phyloP scores from a whole-genome alignment of 805 yeast genomes.

The Teunomyces tritomae region DNA sequence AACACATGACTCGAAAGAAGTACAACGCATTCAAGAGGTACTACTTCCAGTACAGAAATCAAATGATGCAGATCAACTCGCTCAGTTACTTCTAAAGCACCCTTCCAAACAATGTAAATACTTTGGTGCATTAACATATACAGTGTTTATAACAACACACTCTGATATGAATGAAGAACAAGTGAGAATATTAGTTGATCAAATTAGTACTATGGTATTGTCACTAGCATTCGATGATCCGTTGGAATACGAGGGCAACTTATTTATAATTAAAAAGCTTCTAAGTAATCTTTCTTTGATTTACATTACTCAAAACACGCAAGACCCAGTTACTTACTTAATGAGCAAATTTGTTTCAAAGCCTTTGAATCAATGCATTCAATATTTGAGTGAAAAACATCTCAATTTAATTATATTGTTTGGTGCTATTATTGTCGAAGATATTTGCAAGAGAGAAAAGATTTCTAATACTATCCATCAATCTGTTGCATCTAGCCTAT shows the following conservation, averaged over 20 bases:
- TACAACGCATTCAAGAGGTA: constrained; percentile 47
- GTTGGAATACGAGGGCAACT: constrained; percentile 9
- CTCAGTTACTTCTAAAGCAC: constrained; percentile 46
- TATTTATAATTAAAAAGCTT: constrained; percentile 55
- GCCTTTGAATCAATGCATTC: neutral
- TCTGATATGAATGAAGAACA: constrained; percentile 2
- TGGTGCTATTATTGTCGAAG: constrained; percentile 52
- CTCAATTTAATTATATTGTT: constrained; percentile 26
- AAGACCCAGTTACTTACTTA: constrained; percentile 10
- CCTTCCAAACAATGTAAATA: constrained; percentile 54
- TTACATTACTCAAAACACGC: constrained; percentile 36
- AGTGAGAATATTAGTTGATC: constrained; percentile 6
- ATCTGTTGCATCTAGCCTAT: constrained; percentile 33
- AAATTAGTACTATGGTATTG: neutral
- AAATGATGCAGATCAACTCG: constrained; percentile 54
- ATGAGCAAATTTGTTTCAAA: neutral
- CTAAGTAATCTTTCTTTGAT: constrained; percentile 53
- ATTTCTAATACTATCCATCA: constrained; percentile 33
- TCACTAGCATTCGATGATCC: neutral
- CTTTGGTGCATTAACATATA: constrained; percentile 78
- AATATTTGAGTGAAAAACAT: constrained; percentile 10
- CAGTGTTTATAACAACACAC: constrained; percentile 52
- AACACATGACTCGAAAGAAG: constrained; percentile 34
- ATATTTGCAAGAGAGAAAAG: constrained; percentile 36
- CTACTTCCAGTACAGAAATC: constrained; percentile 62